A percentile compares a stretch with the other conserved stretches of the same genome.
Conservation (phyloP, 2,329 filamentous ascomycete species). For the Fusarium ambrosium region DNA sequence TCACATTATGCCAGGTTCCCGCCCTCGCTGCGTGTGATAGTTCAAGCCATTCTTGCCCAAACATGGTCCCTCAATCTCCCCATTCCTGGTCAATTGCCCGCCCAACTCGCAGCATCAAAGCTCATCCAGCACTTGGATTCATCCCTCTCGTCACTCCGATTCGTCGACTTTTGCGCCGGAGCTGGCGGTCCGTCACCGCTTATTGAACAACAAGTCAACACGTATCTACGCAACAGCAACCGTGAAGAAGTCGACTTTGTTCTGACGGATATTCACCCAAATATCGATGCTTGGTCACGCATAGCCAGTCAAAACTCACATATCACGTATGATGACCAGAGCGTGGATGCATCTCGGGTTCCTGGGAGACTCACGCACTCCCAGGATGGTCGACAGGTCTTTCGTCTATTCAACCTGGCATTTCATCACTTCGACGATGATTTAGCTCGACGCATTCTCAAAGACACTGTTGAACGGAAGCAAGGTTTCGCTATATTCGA, state of each 20-base stretch:
- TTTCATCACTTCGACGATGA: not conserved
- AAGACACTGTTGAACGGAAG: not conserved
- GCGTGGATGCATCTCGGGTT: not conserved
- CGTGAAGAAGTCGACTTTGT: not conserved
- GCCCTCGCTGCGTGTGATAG: not conserved
- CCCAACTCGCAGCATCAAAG: not conserved
- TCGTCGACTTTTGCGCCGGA: not conserved
- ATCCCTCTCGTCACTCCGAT: not conserved
- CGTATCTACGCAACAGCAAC: not conserved
- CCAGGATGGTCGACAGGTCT: not conserved
- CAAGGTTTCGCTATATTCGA: not conserved
- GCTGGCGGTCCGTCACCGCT: not conserved
- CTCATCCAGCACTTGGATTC: not conserved
- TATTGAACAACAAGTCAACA: not conserved
- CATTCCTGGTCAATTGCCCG: not conserved
- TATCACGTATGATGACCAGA: not conserved
- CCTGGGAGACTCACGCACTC: not conserved
- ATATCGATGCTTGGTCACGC: not conserved
- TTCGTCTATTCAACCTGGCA: not conserved
- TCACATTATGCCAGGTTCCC: not conserved
- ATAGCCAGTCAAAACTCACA: not conserved
- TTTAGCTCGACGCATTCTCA: not conserved
- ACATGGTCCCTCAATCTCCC: not conserved
- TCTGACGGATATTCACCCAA: not conserved
- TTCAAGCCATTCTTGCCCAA: not conserved